phyloP scores from a whole-genome alignment of 2,329 filamentous ascomycete genomes.

The Gremmenia infestans region DNA sequence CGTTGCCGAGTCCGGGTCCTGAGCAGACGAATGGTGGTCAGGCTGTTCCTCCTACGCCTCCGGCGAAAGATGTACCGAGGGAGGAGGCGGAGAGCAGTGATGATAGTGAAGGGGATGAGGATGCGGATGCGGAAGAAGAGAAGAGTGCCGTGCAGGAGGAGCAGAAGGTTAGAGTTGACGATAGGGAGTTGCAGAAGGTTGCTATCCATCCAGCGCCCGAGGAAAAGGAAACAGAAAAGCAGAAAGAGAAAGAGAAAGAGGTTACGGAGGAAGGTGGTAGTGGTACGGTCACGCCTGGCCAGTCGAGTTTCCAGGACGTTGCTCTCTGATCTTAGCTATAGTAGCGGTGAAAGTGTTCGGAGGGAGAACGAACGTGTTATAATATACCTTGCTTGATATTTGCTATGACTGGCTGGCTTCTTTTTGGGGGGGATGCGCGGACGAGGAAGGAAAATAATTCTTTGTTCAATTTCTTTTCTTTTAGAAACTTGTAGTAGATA shows the following conservation, averaged over 20 bases:
- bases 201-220: constrained; percentile 38
- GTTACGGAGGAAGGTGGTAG: constrained; percentile 33
- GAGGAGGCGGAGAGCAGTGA: constrained; percentile 20
- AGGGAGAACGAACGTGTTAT: constrained; percentile 1
- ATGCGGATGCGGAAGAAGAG: constrained; percentile 29
- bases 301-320: constrained; percentile 60
- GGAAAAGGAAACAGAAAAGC: constrained; percentile 32
- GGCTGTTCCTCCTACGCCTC: constrained; percentile 27
- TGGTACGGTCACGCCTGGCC: constrained; percentile 41
- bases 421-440: too few relatives aligned
- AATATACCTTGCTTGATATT: constrained; percentile 14
- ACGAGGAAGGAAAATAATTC: too few relatives aligned
- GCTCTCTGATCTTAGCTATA: constrained; percentile 40
- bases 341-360: background rate
- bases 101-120: constrained; percentile 26
- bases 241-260: constrained; percentile 30
- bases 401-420: too few relatives aligned
- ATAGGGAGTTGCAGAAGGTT: constrained; percentile 50
- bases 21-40: constrained; percentile 20
- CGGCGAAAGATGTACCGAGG: constrained; percentile 26
- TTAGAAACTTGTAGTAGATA: too few relatives aligned
- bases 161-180: constrained; percentile 53
- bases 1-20: constrained; percentile 11
- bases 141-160: constrained; percentile 39
- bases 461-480: too few relatives aligned